phyloP scores from a whole-genome alignment of 768 basidiomycete genomes.

The Mycena polygramma region DNA sequence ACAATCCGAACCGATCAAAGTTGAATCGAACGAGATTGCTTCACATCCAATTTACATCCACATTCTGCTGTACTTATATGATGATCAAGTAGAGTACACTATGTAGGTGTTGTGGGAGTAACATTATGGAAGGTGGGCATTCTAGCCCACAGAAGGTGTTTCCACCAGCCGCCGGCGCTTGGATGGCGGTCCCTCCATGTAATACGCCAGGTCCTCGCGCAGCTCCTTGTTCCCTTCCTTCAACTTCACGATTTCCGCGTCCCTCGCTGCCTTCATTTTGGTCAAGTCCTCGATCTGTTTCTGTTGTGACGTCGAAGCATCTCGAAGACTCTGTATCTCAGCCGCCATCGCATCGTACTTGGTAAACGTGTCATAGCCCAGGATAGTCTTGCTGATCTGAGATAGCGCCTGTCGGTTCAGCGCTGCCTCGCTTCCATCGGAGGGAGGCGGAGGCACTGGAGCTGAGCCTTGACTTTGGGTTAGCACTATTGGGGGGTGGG shows the following conservation, averaged over 20 bases:
- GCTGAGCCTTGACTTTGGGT: no score
- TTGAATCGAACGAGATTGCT: no score
- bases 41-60: no score
- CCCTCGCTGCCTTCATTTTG: neutral
- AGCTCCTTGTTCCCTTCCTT: conserved; percentile 1
- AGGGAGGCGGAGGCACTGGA: no score
- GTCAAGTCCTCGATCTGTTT: neutral
- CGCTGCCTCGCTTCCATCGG: neutral
- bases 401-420: neutral
- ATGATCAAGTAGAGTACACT: no score
- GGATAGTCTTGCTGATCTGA: neutral
- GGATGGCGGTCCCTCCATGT: neutral
- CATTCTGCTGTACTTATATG: no score
- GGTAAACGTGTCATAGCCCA: neutral
- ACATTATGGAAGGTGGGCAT: no score
- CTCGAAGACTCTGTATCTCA: no score
- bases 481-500: no score
- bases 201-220: neutral
- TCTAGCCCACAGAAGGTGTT: no score
- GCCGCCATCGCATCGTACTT: neutral
- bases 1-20: no score
- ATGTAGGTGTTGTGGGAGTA: no score
- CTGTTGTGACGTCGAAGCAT: neutral
- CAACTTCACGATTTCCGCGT: neutral
- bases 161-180: neutral